Evolutionary conservation across 2,329 filamentous ascomycete genomes (phyloP), one percentile per base, ranked within the genome.

Genomic region (Alternaria infectoria): DNA sequence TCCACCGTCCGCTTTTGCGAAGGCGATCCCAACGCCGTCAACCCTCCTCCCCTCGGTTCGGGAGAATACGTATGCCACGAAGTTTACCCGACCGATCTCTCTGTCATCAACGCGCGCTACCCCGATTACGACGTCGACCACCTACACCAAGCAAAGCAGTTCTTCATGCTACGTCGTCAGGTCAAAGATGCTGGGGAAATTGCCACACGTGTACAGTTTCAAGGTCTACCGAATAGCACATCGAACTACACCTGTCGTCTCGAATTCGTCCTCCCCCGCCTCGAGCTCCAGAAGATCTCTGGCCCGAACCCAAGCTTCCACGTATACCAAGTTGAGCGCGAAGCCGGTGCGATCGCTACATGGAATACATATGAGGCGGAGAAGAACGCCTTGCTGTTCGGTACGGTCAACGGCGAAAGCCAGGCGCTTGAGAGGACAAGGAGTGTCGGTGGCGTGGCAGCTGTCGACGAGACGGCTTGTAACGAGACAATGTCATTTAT

Each of bases 151-250:
- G 50, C 69, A 1, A 68, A 25, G 23, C 36, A 64, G n/a, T 70
- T 76, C 69, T 74, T 75, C 64, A 73, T 77, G 72, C 64, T 74
- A n/a, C 70, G 72, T 26, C 71, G 73, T 12, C 70, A 77, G 49
- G 21, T 54, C 6, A 51, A 54, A 17, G 57, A 62, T 15, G 64
- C 69, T 45, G 69, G 73, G 40, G 69, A 76, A 30, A 69, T 75
- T 28, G 71, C 71, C 17, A 73, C 71, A 3, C 70, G 70, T 15
- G 67, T 77, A 6, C 71, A 77, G 50, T 77, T 75, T 46, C 28
- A 54, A 21, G 55, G 50, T 5, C 49, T 67, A 12, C 67, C 66
- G 6, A 12, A 60, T 1, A 50, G 30, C 21, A 25, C 32, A 0
- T 62, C 63, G 4, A 69, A 75, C 15, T 57, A 54, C 9, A 69